These are phyloP conservation scores for Mortierella hygrophila DNA, from an alignment of 192 early-diverging fungal species.

Conservation along the genomic window DNA sequence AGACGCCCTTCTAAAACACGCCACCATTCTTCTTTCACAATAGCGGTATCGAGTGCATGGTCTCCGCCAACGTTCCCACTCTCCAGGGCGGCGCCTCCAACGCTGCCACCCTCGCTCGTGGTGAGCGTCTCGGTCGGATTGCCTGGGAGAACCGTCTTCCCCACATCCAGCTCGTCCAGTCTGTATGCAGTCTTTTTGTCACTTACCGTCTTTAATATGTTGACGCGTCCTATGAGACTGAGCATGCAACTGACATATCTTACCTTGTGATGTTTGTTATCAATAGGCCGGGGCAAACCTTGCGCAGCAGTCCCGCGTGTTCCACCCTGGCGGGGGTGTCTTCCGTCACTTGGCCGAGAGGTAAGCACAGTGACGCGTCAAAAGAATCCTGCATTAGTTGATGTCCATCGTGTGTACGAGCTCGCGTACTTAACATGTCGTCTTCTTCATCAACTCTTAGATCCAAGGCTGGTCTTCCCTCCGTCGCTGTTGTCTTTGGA, in stretches of 20 bases:
- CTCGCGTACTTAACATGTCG: background rate
- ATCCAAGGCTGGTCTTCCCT: conserved; percentile 71
- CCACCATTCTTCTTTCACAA: background rate
- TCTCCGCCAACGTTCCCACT: conserved; percentile 71
- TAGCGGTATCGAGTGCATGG: conserved; percentile 68
- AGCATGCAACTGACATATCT: background rate
- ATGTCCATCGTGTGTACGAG: background rate
- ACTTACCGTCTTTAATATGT: background rate
- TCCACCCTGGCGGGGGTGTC: conserved; percentile 73
- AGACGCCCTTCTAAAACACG: background rate
- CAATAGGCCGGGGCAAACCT: conserved; percentile 73
- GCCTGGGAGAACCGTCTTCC: conserved; percentile 71
- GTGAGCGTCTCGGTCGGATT: conserved; percentile 67
- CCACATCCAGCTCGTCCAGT: conserved; percentile 68
- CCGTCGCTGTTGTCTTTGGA: conserved; percentile 75
- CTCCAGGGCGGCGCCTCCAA: conserved; percentile 72
- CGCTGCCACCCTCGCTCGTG: conserved; percentile 66
- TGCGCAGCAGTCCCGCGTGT: conserved; percentile 74
- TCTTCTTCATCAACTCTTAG: conserved; percentile 30
- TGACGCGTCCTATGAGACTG: background rate
- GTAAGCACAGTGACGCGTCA: conserved; percentile 24
- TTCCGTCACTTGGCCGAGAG: conserved; percentile 70
- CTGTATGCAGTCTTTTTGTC: conserved; percentile 44
- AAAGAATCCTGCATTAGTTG: background rate
- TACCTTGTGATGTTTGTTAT: background rate